Base-by-base conservation (phyloP, 306 rosid genomes). In the Prunus mongolica region DNA sequence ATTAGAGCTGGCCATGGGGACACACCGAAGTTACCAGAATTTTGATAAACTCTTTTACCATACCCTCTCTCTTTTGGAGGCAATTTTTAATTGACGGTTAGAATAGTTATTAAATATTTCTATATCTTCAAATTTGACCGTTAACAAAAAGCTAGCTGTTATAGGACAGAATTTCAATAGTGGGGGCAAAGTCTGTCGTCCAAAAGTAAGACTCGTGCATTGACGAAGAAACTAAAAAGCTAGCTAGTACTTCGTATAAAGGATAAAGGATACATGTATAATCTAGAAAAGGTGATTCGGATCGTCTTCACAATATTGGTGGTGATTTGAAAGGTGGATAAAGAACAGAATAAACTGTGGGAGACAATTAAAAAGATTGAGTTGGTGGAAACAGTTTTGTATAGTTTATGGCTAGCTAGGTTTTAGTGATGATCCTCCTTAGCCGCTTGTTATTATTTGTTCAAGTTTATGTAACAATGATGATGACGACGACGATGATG, bases 21-120 rank as follows among this genome's bases (percentile, higher is more conserved):
- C 14, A 68, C 89, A 55, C 76, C 78, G 6, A 88, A 88, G 55
- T 71, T 89, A 66, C 88, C 90, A 50, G 88, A 84, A 44, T 86
- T 88, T 76, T 95, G 82, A 89, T 28, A 0, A 38, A 38, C 44
- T 38, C 44, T 60, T 24, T 27, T 61, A 57, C 28, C 4, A 20
- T 20, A 8, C 24, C 12, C 28, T 56, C 62, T 56, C 62, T 56
- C 44, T 38, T 38, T 56, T 56, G 62, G 16, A 10, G 28, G 15
- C 73, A 2, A 25, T 44, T 67, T 72, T 57, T 27, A 14, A 25
- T 75, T 64, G 75, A 75, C 62, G 60, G 65, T 62, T 61, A 46
- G 62, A 13, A 13, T 6, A 25, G 15, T 60, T 58, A 6, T 25
- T 15, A 66, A 56, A 55, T 60, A 1, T 80, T 5, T 16, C 54